Conservation (phyloP, 75 land plant genomes). For the Chamaecyparis obtusa region DNA sequence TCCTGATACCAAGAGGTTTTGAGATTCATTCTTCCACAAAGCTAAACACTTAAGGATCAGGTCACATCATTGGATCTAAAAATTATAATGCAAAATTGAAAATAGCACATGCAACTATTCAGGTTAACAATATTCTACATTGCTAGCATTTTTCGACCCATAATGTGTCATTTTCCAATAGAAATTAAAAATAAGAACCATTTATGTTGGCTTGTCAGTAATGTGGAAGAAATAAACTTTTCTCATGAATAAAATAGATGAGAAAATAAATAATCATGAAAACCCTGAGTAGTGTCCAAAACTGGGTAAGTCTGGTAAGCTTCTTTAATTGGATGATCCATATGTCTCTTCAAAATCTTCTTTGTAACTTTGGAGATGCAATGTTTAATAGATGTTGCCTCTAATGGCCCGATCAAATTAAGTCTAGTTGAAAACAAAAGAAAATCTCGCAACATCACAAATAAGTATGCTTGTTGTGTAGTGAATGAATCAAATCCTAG, state of each 20-base stretch:
- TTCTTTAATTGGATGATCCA: constrained; percentile 61
- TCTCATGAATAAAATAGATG: constrained; percentile 81
- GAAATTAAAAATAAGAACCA: neutral
- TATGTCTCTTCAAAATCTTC: constrained; percentile 45
- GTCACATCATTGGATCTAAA: neutral
- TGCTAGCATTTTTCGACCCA: neutral
- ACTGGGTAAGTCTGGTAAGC: constrained; percentile 70
- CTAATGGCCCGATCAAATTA: constrained; percentile 82
- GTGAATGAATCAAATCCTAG: constrained; percentile 48
- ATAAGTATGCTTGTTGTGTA: constrained; percentile 74
- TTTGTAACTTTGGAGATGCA: constrained; percentile 58
- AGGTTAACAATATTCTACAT: neutral
- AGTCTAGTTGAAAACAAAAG: constrained; percentile 90
- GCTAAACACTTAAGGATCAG: neutral
- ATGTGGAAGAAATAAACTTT: neutral
- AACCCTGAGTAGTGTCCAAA: constrained; percentile 78
- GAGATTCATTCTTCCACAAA: neutral
- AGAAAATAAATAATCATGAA: constrained; percentile 75
- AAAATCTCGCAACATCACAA: constrained; percentile 71
- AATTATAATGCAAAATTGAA: neutral
- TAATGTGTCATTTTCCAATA: neutral
- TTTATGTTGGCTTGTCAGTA: neutral
- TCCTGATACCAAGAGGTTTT: neutral
- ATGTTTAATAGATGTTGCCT: constrained; percentile 79
- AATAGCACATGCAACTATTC: neutral